These are phyloP conservation scores for Dothidotthia symphoricarpi DNA, from an alignment of 2,329 filamentous ascomycete genomes.

Conservation along the genomic window DNA sequence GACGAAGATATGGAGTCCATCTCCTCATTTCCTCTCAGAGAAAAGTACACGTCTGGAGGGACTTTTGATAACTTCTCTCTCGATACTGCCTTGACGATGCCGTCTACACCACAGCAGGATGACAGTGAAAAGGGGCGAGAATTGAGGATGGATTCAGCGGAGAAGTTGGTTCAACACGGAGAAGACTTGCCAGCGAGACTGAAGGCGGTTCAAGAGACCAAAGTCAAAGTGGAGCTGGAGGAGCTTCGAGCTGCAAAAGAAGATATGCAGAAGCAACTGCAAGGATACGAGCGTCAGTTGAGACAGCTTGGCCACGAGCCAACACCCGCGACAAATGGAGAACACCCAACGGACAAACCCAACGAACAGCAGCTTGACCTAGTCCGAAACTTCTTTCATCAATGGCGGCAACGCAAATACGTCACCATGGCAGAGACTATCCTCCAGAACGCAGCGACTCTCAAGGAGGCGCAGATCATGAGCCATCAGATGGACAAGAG, in stretches of 20 bases:
- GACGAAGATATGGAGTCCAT: constrained; percentile 89
- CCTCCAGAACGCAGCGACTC: constrained; percentile 76
- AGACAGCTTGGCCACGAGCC: constrained; percentile 60
- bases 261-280: constrained; percentile 84
- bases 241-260: constrained; percentile 77
- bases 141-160: constrained; percentile 78
- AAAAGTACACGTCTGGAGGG: constrained; percentile 94
- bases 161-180: constrained; percentile 77
- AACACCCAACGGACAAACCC: constrained; percentile 43
- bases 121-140: constrained; percentile 74
- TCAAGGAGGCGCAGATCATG: constrained; percentile 98
- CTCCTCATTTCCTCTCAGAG: constrained; percentile 80
- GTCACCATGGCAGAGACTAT: constrained; percentile 93
- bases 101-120: constrained; percentile 81
- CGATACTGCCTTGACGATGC: constrained; percentile 90
- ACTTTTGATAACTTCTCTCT: constrained; percentile 95
- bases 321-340: constrained; percentile 49
- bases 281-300: constrained; percentile 78
- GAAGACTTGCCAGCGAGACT: constrained; percentile 78
- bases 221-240: constrained; percentile 74
- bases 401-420: constrained; percentile 83
- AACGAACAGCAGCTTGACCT: constrained; percentile 69
- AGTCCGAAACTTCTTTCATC: constrained; percentile 64
- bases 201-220: constrained; percentile 69
- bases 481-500: constrained; percentile 92